Base-by-base conservation (phyloP, 2,329 filamentous ascomycete species). In the Plenodomus biglobosus region DNA sequence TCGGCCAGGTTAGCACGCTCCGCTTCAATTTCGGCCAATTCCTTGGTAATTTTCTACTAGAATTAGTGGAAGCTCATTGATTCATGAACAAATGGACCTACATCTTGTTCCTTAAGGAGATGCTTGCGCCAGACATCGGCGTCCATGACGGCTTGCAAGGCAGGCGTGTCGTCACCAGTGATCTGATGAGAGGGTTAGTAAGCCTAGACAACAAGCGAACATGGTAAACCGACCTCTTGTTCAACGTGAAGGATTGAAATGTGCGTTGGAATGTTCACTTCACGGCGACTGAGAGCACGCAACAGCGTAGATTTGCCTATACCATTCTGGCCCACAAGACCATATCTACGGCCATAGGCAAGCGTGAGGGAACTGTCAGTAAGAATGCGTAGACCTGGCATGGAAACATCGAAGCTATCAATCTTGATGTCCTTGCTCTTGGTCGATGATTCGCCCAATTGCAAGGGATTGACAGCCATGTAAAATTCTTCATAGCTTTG, bases 401-500 rank as follows among this genome's bases (percentile, higher is more conserved):
- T 96, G 37, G 90, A 88, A 45, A 99, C 88, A 73, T 99, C 94
- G 68, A 96, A 90, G 63, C 89, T 91, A 74, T 99, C 94, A 60
- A 99, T 79, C 78, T 97, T 99, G 80, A 99, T 92, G 70, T 99
- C 94, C 80, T 99, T 99, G 74, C 92, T 96, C 85, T 97, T 99
- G 42, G 75, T 73, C 40, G 66, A 60, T 24, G 85, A 81, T 50
- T 85, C 85, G 18, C 91, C 92, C 52, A 97, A 67, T 70, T 97
- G 92, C 55, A 99, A 82, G 52, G 94, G 94, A 73, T 99, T 99
- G 78, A 99, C 94, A 44, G 90, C 87, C 94, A 99, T 97, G 82
- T 95, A 99, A 76, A 99, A 97, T 72, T 99, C 94, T 75, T 99
- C 94, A 71, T 99, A 99, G 35, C 90, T 95, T 79, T 96, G 87